A percentile compares a stretch with the other conserved stretches of the same genome.
Evolutionary conservation across 345 rosid species (phyloP).

Genomic region (Pseudoturritis turrita): DNA sequence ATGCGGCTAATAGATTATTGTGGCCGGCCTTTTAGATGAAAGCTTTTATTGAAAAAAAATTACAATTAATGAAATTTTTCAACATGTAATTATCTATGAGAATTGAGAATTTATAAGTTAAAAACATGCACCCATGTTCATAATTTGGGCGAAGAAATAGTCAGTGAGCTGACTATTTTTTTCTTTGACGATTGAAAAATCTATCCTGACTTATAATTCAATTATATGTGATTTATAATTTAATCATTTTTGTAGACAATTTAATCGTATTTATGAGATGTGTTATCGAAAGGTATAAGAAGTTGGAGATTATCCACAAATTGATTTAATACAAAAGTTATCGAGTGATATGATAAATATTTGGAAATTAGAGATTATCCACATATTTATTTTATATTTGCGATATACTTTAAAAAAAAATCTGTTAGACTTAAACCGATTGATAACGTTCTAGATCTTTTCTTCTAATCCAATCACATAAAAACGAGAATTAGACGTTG

Average conservation of each 20-base stretch:
- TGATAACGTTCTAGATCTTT: not conserved
- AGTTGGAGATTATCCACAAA: not conserved
- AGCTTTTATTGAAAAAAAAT: not conserved
- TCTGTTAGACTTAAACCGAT: not conserved
- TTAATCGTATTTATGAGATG: not conserved
- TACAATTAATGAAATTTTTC: not conserved
- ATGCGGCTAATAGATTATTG: not conserved
- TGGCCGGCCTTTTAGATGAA: not conserved
- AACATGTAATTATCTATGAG: not conserved
- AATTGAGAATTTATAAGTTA: not conserved
- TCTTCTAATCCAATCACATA: not conserved
- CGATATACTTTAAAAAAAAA: too few species aligned
- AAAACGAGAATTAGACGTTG: not conserved
- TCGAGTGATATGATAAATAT: not conserved
- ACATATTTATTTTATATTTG: not conserved
- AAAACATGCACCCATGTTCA: not conserved
- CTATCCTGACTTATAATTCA: not conserved
- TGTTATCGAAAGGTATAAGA: not conserved
- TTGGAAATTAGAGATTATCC: not conserved
- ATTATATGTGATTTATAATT: not conserved
- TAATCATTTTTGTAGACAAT: not conserved
- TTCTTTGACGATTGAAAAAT: not conserved
- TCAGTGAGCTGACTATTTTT: not conserved
- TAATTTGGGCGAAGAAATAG: not conserved
- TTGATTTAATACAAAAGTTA: not conserved